Conservation (phyloP, 2,329 filamentous ascomycete species). For the Exophiala viscosa region DNA sequence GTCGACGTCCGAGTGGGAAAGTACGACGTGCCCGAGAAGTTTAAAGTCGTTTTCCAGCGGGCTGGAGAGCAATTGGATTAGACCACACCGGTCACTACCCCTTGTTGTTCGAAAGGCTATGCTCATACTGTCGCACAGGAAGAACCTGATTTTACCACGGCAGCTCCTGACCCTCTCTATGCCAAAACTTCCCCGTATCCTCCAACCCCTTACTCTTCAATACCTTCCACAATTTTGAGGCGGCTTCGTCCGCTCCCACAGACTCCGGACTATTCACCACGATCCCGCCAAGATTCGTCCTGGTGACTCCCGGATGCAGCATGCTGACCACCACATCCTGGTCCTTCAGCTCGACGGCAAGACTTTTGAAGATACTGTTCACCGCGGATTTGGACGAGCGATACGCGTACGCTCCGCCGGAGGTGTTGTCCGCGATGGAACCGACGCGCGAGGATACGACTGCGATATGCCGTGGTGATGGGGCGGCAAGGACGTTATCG, state of each 20-base stretch:
- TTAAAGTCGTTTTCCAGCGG: slow-evolving; percentile 13
- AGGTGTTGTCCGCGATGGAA: slow-evolving; percentile 40
- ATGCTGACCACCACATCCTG: slow-evolving; percentile 40
- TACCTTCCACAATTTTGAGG: slow-evolving; percentile 41
- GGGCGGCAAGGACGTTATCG: slow-evolving; percentile 35
- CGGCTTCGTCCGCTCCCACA: slow-evolving; percentile 46
- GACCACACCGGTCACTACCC: neutral
- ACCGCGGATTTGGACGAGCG: slow-evolving; percentile 44
- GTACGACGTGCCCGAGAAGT: slow-evolving; percentile 64
- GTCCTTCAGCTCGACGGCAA: slow-evolving; percentile 41
- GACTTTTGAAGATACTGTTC: slow-evolving; percentile 42
- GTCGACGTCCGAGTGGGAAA: slow-evolving; percentile 79
- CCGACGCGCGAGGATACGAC: slow-evolving; percentile 44
- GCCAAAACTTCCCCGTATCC: slow-evolving; percentile 43
- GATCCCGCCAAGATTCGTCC: slow-evolving; percentile 33
- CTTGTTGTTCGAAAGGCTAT: neutral
- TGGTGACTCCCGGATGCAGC: slow-evolving; percentile 44
- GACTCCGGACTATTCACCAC: slow-evolving; percentile 28
- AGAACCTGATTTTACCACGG: neutral
- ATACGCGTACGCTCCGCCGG: slow-evolving; percentile 43
- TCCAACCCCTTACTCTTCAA: slow-evolving; percentile 37
- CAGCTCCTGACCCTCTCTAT: slow-evolving; percentile 38
- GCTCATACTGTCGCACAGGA: neutral
- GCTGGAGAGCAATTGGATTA: slow-evolving; percentile 19
- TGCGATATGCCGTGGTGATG: slow-evolving; percentile 33